Percentiles rank a stretch among this genome's conserved stretches.
Evolutionary conservation across 1,284 basidiomycete genomes (phyloP).

Genomic region (Moesziomyces aphidis): DNA sequence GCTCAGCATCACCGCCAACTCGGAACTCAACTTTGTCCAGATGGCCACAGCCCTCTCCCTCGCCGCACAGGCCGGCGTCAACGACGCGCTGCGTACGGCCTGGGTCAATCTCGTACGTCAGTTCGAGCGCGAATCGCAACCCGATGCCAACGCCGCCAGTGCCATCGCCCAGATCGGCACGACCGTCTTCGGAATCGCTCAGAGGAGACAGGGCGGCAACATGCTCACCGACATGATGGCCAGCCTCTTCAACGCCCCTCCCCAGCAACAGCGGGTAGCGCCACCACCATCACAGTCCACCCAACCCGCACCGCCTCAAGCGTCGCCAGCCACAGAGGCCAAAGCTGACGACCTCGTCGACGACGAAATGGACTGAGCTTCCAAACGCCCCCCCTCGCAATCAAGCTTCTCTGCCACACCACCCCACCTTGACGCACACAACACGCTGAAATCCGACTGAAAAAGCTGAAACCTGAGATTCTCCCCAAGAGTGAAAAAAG

Average conservation of each 20-base stretch:
- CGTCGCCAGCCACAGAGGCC: constrained; percentile 4
- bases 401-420: neutral
- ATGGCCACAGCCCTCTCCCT: constrained; percentile 55
- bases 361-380: constrained; percentile 47
- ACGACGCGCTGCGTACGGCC: constrained; percentile 41
- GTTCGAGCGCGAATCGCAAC: constrained; percentile 47
- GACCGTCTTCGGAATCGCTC: constrained; percentile 47
- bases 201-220: constrained; percentile 31
- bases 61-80: constrained; percentile 1
- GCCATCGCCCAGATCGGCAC: constrained; percentile 40
- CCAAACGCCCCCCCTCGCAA: neutral
- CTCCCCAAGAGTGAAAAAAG: neutral
- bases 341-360: constrained; percentile 43
- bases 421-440: too few species aligned
- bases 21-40: constrained; percentile 64
- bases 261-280: neutral
- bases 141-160: constrained; percentile 36
- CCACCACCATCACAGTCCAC: neutral
- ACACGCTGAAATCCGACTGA: neutral
- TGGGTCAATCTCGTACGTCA: constrained; percentile 49
- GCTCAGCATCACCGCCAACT: constrained; percentile 61
- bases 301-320: neutral
- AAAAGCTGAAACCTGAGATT: neutral
- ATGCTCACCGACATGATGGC: constrained; percentile 60
- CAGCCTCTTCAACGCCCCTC: constrained; percentile 34